A percentile compares a stretch with the other conserved stretches of the same genome.
Conservation (phyloP, 305 asterid genomes). For the Caryopteris hybrid region DNA sequence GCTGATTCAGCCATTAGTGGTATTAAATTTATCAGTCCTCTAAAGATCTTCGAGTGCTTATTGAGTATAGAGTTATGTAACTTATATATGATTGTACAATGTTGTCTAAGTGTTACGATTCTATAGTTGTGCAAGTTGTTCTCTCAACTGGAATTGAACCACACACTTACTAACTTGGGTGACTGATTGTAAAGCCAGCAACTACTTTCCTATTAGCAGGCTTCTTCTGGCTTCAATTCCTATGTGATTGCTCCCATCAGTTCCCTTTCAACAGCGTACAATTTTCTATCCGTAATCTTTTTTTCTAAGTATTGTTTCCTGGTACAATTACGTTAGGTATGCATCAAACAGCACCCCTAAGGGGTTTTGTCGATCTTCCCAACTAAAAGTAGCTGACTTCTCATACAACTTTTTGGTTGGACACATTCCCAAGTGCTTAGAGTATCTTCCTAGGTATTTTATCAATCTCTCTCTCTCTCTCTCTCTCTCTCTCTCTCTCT, state of each 20-base stretch:
- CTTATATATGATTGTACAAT: neutral
- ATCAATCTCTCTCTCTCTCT: neutral
- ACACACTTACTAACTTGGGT: no score
- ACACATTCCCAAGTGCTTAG: slow-evolving; percentile 85
- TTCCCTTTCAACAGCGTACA: neutral
- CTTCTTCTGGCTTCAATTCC: no score
- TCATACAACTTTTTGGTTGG: slow-evolving; percentile 86
- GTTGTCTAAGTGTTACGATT: neutral
- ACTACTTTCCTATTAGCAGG: no score
- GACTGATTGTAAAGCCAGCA: no score
- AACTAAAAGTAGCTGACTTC: slow-evolving; percentile 77
- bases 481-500: neutral
- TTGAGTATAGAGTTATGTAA: neutral
- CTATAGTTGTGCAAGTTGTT: neutral
- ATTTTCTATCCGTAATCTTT: neutral
- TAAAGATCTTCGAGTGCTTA: neutral
- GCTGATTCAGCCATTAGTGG: no score
- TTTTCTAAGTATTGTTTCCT: slow-evolving; percentile 4
- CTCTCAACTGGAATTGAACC: no score
- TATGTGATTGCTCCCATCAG: neutral
- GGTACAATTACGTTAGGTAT: slow-evolving; percentile 37
- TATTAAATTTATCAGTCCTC: no score
- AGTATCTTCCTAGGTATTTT: slow-evolving; percentile 66
- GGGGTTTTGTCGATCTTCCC: slow-evolving; percentile 72
- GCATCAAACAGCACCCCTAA: slow-evolving; percentile 38